Evolutionary conservation across 1,139 yeast genomes (phyloP), one percentile per base, ranked within the genome.

Genomic region (Arxiozyma bovina): DNA sequence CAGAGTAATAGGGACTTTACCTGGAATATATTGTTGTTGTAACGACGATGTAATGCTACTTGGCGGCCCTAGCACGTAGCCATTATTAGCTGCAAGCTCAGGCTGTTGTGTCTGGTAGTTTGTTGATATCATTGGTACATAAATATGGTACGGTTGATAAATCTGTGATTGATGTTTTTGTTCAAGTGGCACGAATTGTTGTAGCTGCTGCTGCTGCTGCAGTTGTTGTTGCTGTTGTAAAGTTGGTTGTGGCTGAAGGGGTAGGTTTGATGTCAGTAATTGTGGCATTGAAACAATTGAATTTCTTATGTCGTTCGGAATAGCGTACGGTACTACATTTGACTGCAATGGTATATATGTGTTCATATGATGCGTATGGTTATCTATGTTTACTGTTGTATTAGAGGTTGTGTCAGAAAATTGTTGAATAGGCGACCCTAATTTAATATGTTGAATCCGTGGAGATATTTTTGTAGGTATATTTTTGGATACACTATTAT

Each of bases 1-100:
- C 25, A 30, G 15, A 30, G 48, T 18, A 30, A 45, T 9, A 5
- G 48, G 34, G 3, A 15, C 23, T 30, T 30, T 17, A 12, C 41
- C 20, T 15, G 30, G 17, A n/a, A 45, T 45, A n/a, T 27, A 45
- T 44, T 43, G 52, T 50, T 43, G 52, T 12, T 50, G 51, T 21
- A 40, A 40, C 18, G 41, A 40, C 17, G 40, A 6, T 38, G 23
- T 9, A 23, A 40, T 8, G n/a, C 22, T 12, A 30, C 12, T 22
- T 18, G 21, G 50, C 8, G 15, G 42, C 8, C 15, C 15, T 12
- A 25, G 30, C 21, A 46, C 22, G 23, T 34, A 46, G 17, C 40
- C 40, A 15, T 34, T 34, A 34, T 34, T 34, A 34, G 12, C n/a
- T 15, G 40, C n/a, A 15, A 34, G 6, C 12, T 2, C 6, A 15